Evolutionary conservation across 805 yeast genomes (phyloP), one percentile per base, ranked within the genome.

Genomic region (Diddensiella transvaalensis): DNA sequence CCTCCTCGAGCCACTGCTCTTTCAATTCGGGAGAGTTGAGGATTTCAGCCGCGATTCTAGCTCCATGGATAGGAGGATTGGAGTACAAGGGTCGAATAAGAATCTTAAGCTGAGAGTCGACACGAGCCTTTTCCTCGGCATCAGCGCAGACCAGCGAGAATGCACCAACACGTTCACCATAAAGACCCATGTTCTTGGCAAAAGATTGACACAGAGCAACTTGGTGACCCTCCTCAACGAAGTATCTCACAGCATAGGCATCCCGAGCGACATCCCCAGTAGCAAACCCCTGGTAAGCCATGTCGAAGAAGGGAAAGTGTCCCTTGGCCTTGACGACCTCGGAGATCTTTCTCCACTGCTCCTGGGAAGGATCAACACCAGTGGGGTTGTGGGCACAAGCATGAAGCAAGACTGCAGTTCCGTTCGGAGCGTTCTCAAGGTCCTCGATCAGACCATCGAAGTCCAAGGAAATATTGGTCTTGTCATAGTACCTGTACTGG

Each of bases 331-430:
- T 69, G 36, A 86, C 64, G 29, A 83, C 79, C 42, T 82, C 79
- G 59, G 86, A 73, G 35, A 91, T 86, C 65, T 76, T 69, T 52
- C 77, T 74, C 96, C 96, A 89, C 64, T 90, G 87, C 54, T 80
- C 86, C 22, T 70, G 68, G 15, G 87, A 80, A 52, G 95, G 93
- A 65, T 90, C 97, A 66, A 90, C 81, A 55, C 97, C 98, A 17
- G 97, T 91, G 47, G 98, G 98, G 74, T 90, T 91, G 73, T 90
- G 97, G 61, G 96, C 93, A 65, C 96, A 89, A 5, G 96, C 96
- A 68, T 90, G 98, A 52, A 90, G 76, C 48, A 90, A 74, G 19
- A 89, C 83, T 46, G 80, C 77, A 19, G 83, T 73, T 22, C 85
- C 87, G 29, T 70, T 70, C 24, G 77, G 77, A 35, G 82, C 82